A percentile compares a stretch with the other conserved stretches of the same genome.
phyloP scores from a whole-genome alignment of 2,329 filamentous ascomycete genomes.

The Pestalotiopsis sp. region DNA sequence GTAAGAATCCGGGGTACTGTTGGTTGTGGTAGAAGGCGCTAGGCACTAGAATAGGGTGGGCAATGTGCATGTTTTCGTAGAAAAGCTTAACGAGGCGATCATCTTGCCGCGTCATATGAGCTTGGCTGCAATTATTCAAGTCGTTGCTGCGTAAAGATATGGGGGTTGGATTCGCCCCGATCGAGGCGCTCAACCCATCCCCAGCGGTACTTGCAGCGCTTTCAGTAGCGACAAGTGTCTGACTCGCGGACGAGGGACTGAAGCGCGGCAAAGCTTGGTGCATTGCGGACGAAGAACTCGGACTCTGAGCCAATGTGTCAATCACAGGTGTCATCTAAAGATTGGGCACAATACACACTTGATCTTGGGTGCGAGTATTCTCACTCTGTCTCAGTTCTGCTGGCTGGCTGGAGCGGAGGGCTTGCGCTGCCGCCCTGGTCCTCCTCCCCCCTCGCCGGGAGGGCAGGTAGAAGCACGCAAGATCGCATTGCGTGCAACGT shows the following conservation, averaged over 20 bases:
- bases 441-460: constrained; percentile 3
- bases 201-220: neutral
- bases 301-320: neutral
- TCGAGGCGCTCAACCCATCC: neutral
- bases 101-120: neutral
- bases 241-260: neutral
- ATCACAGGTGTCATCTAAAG: neutral
- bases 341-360: neutral
- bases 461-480: neutral
- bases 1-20: neutral
- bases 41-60: constrained; percentile 1
- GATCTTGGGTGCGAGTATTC: neutral
- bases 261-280: neutral
- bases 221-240: neutral
- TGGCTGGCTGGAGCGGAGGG: neutral
- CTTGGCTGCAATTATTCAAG: neutral
- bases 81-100: neutral
- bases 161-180: neutral
- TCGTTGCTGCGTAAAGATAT: neutral
- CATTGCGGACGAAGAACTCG: neutral
- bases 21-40: neutral
- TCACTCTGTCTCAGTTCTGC: neutral
- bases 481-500: neutral
- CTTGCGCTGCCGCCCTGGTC: neutral
- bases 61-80: constrained; percentile 2